These are phyloP conservation scores for Arthromyces matolae DNA, from an alignment of 768 basidiomycete species.

Conservation along the genomic window DNA sequence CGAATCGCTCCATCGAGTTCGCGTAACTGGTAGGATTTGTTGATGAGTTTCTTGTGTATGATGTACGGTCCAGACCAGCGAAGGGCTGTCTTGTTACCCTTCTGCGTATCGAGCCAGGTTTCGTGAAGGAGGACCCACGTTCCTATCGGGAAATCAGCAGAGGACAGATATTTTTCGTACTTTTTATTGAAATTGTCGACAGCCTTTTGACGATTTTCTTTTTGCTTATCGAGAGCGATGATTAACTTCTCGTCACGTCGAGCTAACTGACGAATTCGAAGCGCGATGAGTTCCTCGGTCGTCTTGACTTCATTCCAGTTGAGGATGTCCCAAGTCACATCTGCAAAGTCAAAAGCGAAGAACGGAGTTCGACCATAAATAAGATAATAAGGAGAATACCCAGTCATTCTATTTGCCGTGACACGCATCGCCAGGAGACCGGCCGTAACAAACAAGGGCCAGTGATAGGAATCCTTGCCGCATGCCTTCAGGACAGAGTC, in stretches of 20 bases:
- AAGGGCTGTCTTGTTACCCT: conserved; percentile 17
- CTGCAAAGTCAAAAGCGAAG: conserved; percentile 24
- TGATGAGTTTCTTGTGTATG: conserved; percentile 1
- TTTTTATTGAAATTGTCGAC: conserved; percentile 12
- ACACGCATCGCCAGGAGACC: conserved; percentile 23
- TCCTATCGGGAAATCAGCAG: conserved; percentile 18
- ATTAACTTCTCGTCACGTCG: conserved; percentile 16
- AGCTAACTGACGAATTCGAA: conserved; percentile 17
- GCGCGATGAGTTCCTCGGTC: conserved; percentile 21
- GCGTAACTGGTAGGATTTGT: not conserved
- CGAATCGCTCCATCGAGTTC: conserved; percentile 6
- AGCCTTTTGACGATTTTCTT: conserved; percentile 4
- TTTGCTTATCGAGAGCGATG: conserved; percentile 8
- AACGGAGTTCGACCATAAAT: conserved; percentile 25
- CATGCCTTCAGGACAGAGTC: conserved; percentile 17
- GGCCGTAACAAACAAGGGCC: conserved; percentile 23
- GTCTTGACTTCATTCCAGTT: conserved; percentile 20
- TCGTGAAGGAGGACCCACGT: conserved; percentile 29
- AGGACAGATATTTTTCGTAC: conserved; percentile 12
- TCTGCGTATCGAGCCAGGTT: conserved; percentile 24
- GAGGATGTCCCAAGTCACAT: conserved; percentile 25
- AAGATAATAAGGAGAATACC: conserved; percentile 27
- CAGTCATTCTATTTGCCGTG: conserved; percentile 22
- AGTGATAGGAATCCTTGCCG: conserved; percentile 12
- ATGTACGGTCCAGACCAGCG: conserved; percentile 10